phyloP scores from a whole-genome alignment of 768 basidiomycete species.

The Lentinula guzmanii region DNA sequence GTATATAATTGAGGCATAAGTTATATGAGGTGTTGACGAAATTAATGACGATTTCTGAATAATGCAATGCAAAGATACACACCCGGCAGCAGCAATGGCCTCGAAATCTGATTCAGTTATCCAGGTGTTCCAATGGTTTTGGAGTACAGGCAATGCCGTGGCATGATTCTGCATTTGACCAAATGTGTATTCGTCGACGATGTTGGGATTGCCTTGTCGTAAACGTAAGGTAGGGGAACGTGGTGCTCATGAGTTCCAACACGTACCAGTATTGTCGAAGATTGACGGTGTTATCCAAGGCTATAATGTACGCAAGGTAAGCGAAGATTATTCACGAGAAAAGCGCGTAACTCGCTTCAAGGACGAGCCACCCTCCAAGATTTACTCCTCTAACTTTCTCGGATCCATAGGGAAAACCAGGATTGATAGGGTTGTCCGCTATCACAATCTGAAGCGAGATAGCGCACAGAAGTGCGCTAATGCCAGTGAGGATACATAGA shows the following conservation, averaged over 20 bases:
- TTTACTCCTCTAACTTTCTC: constrained; percentile 79
- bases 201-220: constrained; percentile 31
- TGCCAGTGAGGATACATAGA: constrained; percentile 4
- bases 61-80: constrained; percentile 9
- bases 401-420: constrained; percentile 68
- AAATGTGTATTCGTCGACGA: constrained; percentile 61
- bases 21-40: not conserved
- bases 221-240: not conserved
- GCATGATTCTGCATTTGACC: constrained; percentile 40
- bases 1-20: not conserved
- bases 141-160: constrained; percentile 36
- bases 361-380: constrained; percentile 57
- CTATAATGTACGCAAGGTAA: constrained; percentile 23
- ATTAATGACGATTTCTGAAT: not conserved
- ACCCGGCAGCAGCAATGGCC: constrained; percentile 65
- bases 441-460: not conserved
- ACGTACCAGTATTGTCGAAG: constrained; percentile 46
- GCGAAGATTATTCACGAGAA: not conserved
- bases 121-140: constrained; percentile 59
- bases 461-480: constrained; percentile 16
- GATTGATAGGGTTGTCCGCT: constrained; percentile 24
- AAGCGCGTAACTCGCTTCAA: constrained; percentile 32
- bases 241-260: not conserved
- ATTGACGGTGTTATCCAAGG: constrained; percentile 79
- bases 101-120: constrained; percentile 66